Percentiles rank a stretch among this genome's conserved stretches.
Conservation (phyloP, 306 rosid species). For the Cucumis sativus region DNA sequence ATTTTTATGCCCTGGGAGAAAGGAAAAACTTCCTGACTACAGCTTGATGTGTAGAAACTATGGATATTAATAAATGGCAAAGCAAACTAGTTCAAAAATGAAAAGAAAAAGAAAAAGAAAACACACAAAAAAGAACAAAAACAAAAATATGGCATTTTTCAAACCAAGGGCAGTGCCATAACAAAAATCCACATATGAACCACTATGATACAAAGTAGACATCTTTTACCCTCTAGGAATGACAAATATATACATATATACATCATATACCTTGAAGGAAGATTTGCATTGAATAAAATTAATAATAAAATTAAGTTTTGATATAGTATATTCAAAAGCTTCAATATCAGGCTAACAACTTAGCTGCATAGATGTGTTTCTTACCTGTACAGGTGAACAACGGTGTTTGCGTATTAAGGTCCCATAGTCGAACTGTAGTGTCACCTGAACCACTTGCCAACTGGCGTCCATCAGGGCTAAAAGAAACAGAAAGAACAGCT, state of each 20-base stretch:
- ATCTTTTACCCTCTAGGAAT: neutral
- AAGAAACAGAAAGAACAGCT: constrained; percentile 74
- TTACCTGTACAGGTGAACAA: constrained; percentile 76
- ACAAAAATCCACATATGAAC: neutral
- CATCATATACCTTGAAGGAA: neutral
- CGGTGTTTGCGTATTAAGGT: constrained; percentile 79
- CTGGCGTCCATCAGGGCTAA: constrained; percentile 85
- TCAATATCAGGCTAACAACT: neutral
- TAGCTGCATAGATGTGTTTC: constrained; percentile 5
- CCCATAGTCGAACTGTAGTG: constrained; percentile 87
- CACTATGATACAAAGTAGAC: neutral
- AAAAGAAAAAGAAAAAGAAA: no score
- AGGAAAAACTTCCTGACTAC: neutral
- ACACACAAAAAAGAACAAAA: neutral
- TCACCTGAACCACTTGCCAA: constrained; percentile 98
- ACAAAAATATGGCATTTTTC: neutral
- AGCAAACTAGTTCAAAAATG: neutral
- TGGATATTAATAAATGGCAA: neutral
- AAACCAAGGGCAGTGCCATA: neutral
- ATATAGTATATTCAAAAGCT: neutral
- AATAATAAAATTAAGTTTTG: neutral
- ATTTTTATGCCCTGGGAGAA: constrained; percentile 66
- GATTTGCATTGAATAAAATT: no score
- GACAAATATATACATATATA: neutral
- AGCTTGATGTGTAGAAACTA: neutral